Percentiles rank a stretch among this genome's conserved stretches.
These are phyloP conservation scores for Hypoxylon intermedium DNA, from an alignment of 495 filamentous ascomycete genomes.

Conservation along the genomic window DNA sequence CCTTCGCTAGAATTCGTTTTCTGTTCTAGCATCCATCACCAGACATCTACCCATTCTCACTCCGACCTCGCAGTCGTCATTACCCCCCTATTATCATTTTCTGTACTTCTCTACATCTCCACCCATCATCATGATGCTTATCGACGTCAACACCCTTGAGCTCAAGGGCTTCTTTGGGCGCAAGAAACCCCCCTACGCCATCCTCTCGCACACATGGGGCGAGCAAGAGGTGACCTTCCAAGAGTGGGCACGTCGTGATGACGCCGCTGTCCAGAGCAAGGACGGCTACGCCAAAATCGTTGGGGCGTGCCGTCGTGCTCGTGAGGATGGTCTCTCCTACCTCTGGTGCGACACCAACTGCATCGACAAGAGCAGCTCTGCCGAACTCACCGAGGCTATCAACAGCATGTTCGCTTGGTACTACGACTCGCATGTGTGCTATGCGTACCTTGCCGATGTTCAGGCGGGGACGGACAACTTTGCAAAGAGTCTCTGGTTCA, in stretches of 20 bases:
- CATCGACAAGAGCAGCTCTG: constrained; percentile 53
- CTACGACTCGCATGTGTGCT: constrained; percentile 41
- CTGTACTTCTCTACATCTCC: not conserved
- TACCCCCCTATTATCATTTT: not conserved
- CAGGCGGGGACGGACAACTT: constrained; percentile 26
- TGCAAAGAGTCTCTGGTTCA: constrained; percentile 50
- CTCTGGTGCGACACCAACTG: constrained; percentile 52
- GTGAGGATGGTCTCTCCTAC: constrained; percentile 32
- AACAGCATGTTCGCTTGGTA: constrained; percentile 54
- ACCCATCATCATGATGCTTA: constrained; percentile 48
- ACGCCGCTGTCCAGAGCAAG: constrained; percentile 16
- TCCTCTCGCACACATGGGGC: constrained; percentile 57
- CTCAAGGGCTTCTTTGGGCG: constrained; percentile 46
- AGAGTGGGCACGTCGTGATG: constrained; percentile 32
- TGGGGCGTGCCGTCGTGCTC: constrained; percentile 31
- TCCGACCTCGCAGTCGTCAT: not conserved
- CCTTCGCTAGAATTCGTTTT: not conserved
- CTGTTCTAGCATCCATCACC: not conserved
- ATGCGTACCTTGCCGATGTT: constrained; percentile 48
- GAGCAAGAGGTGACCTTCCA: constrained; percentile 51
- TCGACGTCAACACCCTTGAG: constrained; percentile 49
- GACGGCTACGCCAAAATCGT: constrained; percentile 40
- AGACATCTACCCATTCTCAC: not conserved
- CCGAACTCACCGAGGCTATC: constrained; percentile 52
- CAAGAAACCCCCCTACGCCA: constrained; percentile 47